Conservation (phyloP, 257 asterid species). For the Plantago major region DNA sequence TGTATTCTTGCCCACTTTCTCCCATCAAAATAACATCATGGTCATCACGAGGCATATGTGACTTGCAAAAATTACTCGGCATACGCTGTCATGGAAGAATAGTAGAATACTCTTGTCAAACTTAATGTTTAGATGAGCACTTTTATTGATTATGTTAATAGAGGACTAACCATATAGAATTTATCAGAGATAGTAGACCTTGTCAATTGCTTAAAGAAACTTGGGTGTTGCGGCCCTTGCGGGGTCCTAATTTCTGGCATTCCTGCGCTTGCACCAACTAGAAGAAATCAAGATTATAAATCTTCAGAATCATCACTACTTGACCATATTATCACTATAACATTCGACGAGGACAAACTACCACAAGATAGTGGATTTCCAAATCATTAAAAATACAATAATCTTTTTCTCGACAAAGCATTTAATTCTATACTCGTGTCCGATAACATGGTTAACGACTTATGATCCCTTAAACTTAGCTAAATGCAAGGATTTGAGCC, state of each 20-base stretch:
- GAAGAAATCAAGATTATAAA: no score
- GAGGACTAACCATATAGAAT: conserved; percentile 49
- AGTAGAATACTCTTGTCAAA: conserved; percentile 9
- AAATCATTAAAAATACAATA: no score
- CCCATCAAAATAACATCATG: conserved; percentile 42
- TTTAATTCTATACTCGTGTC: no score
- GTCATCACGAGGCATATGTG: conserved; percentile 51
- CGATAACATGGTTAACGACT: no score
- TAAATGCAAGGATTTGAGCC: no score
- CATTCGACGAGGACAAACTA: background rate
- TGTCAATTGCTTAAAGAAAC: conserved; percentile 42
- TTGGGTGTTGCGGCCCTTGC: conserved; percentile 30
- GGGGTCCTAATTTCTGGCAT: conserved; percentile 24
- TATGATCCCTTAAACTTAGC: no score
- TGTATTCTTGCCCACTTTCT: conserved; percentile 25
- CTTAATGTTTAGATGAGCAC: background rate
- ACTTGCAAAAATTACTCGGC: conserved; percentile 41
- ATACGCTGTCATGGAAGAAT: conserved; percentile 51
- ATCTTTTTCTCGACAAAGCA: no score
- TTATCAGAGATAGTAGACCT: conserved; percentile 55
- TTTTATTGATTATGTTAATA: background rate
- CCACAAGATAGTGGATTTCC: background rate
- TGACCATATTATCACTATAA: background rate
- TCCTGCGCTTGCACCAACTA: background rate
- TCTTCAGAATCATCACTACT: background rate